A percentile compares a stretch with the other conserved stretches of the same genome.
Evolutionary conservation across 345 rosid species (phyloP).

Genomic region (Turritis glabra): DNA sequence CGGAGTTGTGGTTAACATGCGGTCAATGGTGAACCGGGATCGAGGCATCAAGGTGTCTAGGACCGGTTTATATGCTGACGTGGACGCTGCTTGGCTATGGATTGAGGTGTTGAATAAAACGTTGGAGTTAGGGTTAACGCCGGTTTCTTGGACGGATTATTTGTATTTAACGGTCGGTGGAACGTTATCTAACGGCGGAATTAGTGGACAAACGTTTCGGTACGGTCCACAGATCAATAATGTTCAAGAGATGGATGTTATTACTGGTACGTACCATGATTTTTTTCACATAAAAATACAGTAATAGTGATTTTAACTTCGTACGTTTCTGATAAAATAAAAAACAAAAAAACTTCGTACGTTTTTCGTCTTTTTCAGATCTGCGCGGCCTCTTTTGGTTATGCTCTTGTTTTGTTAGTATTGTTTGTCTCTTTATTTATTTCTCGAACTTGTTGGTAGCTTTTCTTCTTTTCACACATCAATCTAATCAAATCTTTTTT

Average conservation of each 20-base stretch:
- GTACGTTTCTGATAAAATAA: not conserved
- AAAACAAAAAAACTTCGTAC: constrained; percentile 4
- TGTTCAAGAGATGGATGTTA: constrained; percentile 78
- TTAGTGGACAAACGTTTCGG: constrained; percentile 84
- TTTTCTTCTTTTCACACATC: constrained; percentile 35
- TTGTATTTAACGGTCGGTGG: constrained; percentile 90
- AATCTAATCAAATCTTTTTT: not conserved
- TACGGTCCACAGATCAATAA: constrained; percentile 93
- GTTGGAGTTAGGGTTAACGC: constrained; percentile 65
- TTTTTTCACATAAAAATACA: not conserved
- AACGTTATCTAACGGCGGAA: constrained; percentile 90
- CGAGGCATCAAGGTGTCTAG: constrained; percentile 30
- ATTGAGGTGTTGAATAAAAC: constrained; percentile 68
- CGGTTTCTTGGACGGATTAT: constrained; percentile 89
- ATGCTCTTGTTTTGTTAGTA: constrained; percentile 32
- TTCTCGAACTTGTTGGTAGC: constrained; percentile 3
- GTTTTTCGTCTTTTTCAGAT: constrained; percentile 27
- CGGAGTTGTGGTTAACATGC: constrained; percentile 84
- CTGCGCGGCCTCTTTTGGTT: constrained; percentile 12
- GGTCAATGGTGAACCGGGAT: constrained; percentile 38
- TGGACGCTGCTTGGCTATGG: constrained; percentile 75
- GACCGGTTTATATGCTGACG: constrained; percentile 56
- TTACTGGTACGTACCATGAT: constrained; percentile 63
- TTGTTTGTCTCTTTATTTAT: not conserved
- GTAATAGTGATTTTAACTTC: not conserved